Evolutionary conservation across 2,329 filamentous ascomycete species (phyloP).

Genomic region (Aspergillus felis): DNA sequence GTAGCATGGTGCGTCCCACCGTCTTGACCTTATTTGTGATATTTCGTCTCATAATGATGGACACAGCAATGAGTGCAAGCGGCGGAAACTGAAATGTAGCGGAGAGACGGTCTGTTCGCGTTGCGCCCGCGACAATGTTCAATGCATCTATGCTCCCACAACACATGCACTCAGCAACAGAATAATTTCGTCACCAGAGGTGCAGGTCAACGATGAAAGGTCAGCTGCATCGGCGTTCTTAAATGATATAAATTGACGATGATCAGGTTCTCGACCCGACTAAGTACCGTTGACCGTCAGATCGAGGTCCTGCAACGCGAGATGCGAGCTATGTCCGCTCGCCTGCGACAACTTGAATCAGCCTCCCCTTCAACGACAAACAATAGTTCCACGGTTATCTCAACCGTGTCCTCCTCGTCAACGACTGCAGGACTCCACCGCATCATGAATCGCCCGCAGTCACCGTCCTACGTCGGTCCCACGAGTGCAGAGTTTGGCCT

Average conservation of each 20-base stretch:
- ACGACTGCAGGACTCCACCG: constrained; percentile 19
- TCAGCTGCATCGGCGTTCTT: background rate
- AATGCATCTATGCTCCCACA: constrained; percentile 64
- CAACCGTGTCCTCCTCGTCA: constrained; percentile 10
- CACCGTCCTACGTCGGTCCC: constrained; percentile 31
- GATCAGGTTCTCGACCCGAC: constrained; percentile 14
- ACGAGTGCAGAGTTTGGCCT: constrained; percentile 37
- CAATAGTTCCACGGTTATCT: constrained; percentile 5
- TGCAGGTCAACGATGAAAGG: constrained; percentile 18
- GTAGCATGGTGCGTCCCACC: constrained; percentile 28
- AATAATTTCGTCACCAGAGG: constrained; percentile 2
- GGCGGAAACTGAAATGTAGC: constrained; percentile 73
- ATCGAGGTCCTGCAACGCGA: constrained; percentile 27
- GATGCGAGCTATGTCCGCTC: constrained; percentile 26
- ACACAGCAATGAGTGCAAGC: constrained; percentile 66
- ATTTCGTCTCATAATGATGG: background rate
- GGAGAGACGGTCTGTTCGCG: constrained; percentile 65
- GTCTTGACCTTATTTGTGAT: background rate
- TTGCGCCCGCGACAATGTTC: constrained; percentile 58
- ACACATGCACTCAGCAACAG: constrained; percentile 37
- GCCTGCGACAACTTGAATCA: constrained; percentile 26
- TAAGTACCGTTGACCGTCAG: constrained; percentile 24
- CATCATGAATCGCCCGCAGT: constrained; percentile 30
- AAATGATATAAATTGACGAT: background rate
- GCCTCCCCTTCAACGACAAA: constrained; percentile 3